Percentiles rank a stretch among this genome's conserved stretches.
phyloP scores from a whole-genome alignment of 2,329 filamentous ascomycete genomes.

The Cercospora sp. region DNA sequence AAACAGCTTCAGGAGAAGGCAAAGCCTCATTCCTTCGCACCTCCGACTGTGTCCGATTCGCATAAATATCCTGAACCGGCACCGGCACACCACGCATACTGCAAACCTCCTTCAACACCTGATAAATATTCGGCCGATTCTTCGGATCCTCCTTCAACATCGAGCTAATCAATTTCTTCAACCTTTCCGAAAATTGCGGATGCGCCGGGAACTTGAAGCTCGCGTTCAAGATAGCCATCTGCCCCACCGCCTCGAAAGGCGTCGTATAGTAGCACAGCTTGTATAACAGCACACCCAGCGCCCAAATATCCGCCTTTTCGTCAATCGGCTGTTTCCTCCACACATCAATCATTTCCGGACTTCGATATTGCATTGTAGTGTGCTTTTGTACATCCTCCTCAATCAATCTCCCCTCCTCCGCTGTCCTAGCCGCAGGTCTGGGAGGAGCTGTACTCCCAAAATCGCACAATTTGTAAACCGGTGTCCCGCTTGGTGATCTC shows the following conservation, averaged over 20 bases:
- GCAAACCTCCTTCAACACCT: conserved; percentile 84
- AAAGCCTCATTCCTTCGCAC: conserved; percentile 60
- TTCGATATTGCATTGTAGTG: conserved; percentile 95
- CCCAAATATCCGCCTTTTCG: conserved; percentile 99
- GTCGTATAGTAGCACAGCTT: conserved; percentile 99
- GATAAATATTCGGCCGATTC: conserved; percentile 86
- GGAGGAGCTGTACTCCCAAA: conserved; percentile 91
- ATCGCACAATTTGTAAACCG: conserved; percentile 93
- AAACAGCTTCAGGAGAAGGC: conserved; percentile 53
- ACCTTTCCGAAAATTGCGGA: conserved; percentile 81
- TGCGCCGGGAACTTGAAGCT: conserved; percentile 89
- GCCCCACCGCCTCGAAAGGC: conserved; percentile 95
- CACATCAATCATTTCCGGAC: conserved; percentile 98
- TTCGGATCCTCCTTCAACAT: conserved; percentile 87
- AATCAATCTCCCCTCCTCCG: conserved; percentile 84
- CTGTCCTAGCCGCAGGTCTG: conserved; percentile 78
- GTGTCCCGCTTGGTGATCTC: conserved; percentile 55
- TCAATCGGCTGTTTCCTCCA: conserved; percentile 95
- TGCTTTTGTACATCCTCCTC: conserved; percentile 97
- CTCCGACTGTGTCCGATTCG: conserved; percentile 63
- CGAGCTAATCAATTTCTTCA: conserved; percentile 86
- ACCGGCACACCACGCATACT: conserved; percentile 80
- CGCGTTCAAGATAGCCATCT: conserved; percentile 95
- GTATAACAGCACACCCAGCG: conserved; percentile 89
- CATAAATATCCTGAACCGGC: conserved; percentile 75